Evolutionary conservation across 768 basidiomycete species (phyloP), one percentile per base, ranked within the genome.

Genomic region (Pulveroboletus ravenelii): DNA sequence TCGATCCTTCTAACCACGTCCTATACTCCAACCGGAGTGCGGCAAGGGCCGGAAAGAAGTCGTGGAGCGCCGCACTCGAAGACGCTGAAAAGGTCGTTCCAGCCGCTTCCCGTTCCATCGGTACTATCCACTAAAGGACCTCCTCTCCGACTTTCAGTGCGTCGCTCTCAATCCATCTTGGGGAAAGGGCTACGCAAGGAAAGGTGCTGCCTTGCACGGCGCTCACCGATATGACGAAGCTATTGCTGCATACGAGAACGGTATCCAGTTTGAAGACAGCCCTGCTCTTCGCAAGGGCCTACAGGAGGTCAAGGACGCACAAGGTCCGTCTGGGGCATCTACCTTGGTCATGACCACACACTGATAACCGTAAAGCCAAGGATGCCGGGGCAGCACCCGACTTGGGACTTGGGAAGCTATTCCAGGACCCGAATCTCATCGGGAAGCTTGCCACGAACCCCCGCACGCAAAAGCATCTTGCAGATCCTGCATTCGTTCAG

Each of bases 11-110:
- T 34, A 95, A 95, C 64, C 86, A 88, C 68, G 93, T 97, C 47
- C 74, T 96, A 9, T 96, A 80, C 72, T 95, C 93, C 14, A 97
- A 97, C 66, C 78, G 94, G 51, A 93, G 91, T 61, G 94, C 93
- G 17, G 89, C 91, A 14, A 81, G 89, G 64, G 80, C 84, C n/a
- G 92, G 92, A 27, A 88, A 89, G 75, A 86, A 79, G 62, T 73
- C 87, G 45, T 96, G 82, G 75, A 68, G 69, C 18, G 79, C 75
- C 15, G 93, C 94, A 12, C 75, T 96, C 41, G 76, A 80, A 41
- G 94, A 96, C 70, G 94, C 94, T 7, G 91, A 95, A 62, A 79
- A 92, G 85, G 93, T 92, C 54, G 14, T 35, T 23, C 31, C 23
- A 9, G 10, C 46, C n/a, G 27, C 30, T 39, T 50, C 32, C 25